A percentile compares a stretch with the other conserved stretches of the same genome.
Conservation (phyloP, 768 basidiomycete genomes). For the Termitomyces sp. region DNA sequence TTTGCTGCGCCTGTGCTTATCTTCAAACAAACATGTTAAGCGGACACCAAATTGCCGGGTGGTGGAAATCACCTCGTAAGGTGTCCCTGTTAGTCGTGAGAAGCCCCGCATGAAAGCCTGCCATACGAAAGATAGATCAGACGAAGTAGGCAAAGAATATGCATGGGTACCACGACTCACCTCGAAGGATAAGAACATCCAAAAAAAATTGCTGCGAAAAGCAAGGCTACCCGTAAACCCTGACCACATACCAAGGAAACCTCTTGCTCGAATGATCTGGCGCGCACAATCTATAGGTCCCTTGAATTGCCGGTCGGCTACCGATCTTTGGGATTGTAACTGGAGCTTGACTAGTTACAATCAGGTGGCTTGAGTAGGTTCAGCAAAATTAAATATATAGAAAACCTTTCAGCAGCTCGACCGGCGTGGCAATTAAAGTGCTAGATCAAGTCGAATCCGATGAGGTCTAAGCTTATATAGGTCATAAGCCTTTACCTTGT, state of each 20-base stretch:
- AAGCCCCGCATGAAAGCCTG: conserved; percentile 60
- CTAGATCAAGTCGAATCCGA: conserved; percentile 25
- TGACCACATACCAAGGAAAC: conserved; percentile 63
- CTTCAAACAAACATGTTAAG: conserved; percentile 24
- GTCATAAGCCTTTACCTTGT: conserved; percentile 69
- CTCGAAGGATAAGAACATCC: conserved; percentile 74
- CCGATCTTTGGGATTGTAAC: conserved; percentile 50
- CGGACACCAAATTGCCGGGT: not conserved
- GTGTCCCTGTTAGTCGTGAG: conserved; percentile 48
- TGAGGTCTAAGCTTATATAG: conserved; percentile 2
- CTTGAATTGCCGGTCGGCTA: conserved; percentile 50
- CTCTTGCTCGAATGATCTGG: conserved; percentile 58
- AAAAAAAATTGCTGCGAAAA: conserved; percentile 71
- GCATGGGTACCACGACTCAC: conserved; percentile 20
- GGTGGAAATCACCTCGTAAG: conserved; percentile 43
- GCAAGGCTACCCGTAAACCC: conserved; percentile 70
- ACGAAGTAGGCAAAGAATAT: conserved; percentile 10
- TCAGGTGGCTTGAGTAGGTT: conserved; percentile 44
- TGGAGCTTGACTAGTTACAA: conserved; percentile 53
- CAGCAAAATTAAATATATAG: conserved; percentile 25
- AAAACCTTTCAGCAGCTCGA: conserved; percentile 71
- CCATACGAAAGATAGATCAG: conserved; percentile 4
- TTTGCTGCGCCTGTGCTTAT: conserved; percentile 56
- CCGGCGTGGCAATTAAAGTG: conserved; percentile 65
- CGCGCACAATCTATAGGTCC: conserved; percentile 62